Evolutionary conservation across 768 basidiomycete species (phyloP).

Genomic region (Rhizopogon salebrosus): DNA sequence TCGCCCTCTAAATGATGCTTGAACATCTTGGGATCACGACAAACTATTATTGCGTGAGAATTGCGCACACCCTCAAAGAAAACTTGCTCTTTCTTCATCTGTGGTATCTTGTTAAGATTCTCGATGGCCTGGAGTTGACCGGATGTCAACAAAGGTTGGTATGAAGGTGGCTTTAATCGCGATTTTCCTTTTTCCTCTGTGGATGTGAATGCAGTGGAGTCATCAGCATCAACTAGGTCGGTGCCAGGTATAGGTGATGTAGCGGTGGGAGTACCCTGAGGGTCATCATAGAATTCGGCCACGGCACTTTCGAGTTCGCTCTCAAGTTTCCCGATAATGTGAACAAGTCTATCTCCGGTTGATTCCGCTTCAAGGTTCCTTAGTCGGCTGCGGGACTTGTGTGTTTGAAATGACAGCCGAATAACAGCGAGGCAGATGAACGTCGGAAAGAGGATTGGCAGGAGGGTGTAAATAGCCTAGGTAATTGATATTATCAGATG

Average conservation of each 20-base stretch:
- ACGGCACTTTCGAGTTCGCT: slow-evolving; percentile 55
- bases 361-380: slow-evolving; percentile 54
- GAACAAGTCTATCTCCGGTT: slow-evolving; percentile 45
- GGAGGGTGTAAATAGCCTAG: slow-evolving; percentile 46
- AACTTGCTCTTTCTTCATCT: slow-evolving; percentile 63
- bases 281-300: slow-evolving; percentile 52
- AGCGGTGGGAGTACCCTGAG: slow-evolving; percentile 21
- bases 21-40: slow-evolving; percentile 60
- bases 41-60: slow-evolving; percentile 68
- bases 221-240: neutral
- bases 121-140: slow-evolving; percentile 52
- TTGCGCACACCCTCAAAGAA: slow-evolving; percentile 58
- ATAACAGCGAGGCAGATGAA: slow-evolving; percentile 49
- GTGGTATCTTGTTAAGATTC: slow-evolving; percentile 62
- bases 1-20: slow-evolving; percentile 54
- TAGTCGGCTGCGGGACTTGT: slow-evolving; percentile 60
- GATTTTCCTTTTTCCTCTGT: slow-evolving; percentile 4
- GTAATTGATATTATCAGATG: neutral
- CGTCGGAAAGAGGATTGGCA: slow-evolving; percentile 65
- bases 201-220: neutral
- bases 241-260: slow-evolving; percentile 5
- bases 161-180: slow-evolving; percentile 9
- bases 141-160: slow-evolving; percentile 46
- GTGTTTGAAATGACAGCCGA: slow-evolving; percentile 53
- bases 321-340: slow-evolving; percentile 56